Evolutionary conservation across 768 basidiomycete species (phyloP), one percentile per base, ranked within the genome.

Genomic region (Aureoboletus auriporus): DNA sequence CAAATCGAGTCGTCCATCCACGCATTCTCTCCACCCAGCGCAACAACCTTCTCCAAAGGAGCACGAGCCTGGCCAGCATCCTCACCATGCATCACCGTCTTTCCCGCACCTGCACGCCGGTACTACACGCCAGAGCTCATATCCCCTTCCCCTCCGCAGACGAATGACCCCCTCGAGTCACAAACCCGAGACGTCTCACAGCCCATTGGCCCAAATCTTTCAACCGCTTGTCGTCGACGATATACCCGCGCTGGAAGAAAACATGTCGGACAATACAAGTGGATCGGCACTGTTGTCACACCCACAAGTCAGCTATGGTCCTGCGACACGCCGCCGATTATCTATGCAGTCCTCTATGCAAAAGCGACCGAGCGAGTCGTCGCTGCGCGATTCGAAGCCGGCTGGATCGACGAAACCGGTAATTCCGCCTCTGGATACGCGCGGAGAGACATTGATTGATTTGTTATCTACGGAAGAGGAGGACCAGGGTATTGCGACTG

Each of bases 201-300:
- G 66, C 42, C 88, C 89, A 13, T 73, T 91, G 4, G 86, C 86
- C 2, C 86, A 88, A 60, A 71, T 88, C 12, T 91, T 79, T 61
- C 84, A 84, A 47, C 85, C 87, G 11, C 53, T 89, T 16, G 45
- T 81, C 6, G 68, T 86, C 13, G 79, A 82, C 43, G 77, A 79
- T 2, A 66, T 16, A 10, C 39, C 72, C 16, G 66, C 69, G 8
- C 58, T 60, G 2, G 61, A 67, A 38, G 70, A 72, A 47, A 67
- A 71, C 12, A 49, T 43, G 8, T 51, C 50, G 12, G 57, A 60
- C 29, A 42, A 23, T 1, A 46, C 55, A 6, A 51, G 56, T 23
- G 47, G 46, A 23, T 52, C 51, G 2, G 16, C 38, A 11, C 40
- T 53, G 37, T 45, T 51, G 28, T 29, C 48, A 9, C 47, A 42